These are phyloP conservation scores for Gynandropsis gynandra DNA, from an alignment of 345 rosid species.

Conservation along the genomic window DNA sequence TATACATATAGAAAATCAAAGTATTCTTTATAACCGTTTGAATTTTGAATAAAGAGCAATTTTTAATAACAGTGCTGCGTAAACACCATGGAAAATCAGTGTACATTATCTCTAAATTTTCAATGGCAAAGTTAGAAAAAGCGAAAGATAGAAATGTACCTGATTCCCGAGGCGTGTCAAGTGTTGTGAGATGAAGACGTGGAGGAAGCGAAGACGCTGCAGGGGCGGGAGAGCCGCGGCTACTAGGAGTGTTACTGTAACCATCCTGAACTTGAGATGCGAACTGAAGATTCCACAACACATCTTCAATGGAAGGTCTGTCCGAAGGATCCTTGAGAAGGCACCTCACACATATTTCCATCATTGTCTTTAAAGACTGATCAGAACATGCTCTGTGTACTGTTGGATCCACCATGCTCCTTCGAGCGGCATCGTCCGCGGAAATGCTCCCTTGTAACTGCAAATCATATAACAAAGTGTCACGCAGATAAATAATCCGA, in stretches of 20 bases:
- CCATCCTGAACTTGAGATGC: conserved; percentile 75
- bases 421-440: conserved; percentile 41
- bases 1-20: too few species aligned
- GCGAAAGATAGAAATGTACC: conserved; percentile 2
- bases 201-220: conserved; percentile 21
- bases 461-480: conserved; percentile 1
- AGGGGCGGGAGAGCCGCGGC: conserved; percentile 27
- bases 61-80: too few species aligned
- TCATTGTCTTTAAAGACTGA: conserved; percentile 73
- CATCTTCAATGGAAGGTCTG: conserved; percentile 82
- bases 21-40: too few species aligned
- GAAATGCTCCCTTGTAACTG: conserved; percentile 56
- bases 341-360: conserved; percentile 74
- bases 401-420: conserved; percentile 55
- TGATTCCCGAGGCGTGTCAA: conserved; percentile 28
- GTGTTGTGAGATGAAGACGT: conserved; percentile 21
- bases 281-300: conserved; percentile 91
- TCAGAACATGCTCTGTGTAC: conserved; percentile 53
- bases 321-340: conserved; percentile 50
- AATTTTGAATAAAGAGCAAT: too few species aligned
- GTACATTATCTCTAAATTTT: too few species aligned
- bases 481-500: not conserved
- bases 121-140: too few species aligned
- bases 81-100: too few species aligned
- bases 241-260: conserved; percentile 25